Evolutionary conservation across 176 grass and related monocot species (phyloP).

Genomic region (Zoysia pacifica): DNA sequence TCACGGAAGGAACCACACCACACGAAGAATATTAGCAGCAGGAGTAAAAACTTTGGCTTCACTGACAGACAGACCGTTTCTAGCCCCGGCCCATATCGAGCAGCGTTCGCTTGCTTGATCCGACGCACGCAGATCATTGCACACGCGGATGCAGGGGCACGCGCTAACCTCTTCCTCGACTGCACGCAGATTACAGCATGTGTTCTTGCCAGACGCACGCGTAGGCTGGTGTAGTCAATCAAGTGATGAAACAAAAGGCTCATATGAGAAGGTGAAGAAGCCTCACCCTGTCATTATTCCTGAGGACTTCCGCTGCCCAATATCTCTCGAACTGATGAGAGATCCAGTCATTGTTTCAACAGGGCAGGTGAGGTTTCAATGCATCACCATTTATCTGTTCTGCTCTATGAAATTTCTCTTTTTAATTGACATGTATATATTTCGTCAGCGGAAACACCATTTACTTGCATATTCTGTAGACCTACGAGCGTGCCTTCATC

Average conservation of each 20-base stretch:
- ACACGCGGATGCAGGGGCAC: not conserved
- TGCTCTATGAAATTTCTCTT: not conserved
- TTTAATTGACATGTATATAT: constrained; percentile 12
- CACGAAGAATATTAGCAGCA: not conserved
- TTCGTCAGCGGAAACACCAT: constrained; percentile 17
- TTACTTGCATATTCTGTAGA: constrained; percentile 54
- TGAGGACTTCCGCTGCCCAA: constrained; percentile 88
- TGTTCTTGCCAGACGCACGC: no score
- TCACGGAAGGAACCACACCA: not conserved
- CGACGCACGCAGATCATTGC: not conserved
- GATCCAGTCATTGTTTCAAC: constrained; percentile 98
- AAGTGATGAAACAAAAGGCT: constrained; percentile 34
- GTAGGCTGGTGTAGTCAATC: not conserved
- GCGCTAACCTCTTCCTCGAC: constrained; percentile 29
- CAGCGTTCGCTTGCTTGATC: not conserved
- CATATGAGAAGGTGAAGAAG: constrained; percentile 59
- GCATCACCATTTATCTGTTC: not conserved
- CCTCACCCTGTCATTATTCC: constrained; percentile 60
- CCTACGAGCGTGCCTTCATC: constrained; percentile 83
- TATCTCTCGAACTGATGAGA: constrained; percentile 91
- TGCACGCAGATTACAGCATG: not conserved
- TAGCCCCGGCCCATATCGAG: not conserved
- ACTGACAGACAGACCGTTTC: not conserved
- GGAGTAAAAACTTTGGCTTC: not conserved
- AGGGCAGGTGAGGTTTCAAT: constrained; percentile 69